These are phyloP conservation scores for Leccinum ponderosum DNA, from an alignment of 1,284 basidiomycete species.

Conservation along the genomic window DNA sequence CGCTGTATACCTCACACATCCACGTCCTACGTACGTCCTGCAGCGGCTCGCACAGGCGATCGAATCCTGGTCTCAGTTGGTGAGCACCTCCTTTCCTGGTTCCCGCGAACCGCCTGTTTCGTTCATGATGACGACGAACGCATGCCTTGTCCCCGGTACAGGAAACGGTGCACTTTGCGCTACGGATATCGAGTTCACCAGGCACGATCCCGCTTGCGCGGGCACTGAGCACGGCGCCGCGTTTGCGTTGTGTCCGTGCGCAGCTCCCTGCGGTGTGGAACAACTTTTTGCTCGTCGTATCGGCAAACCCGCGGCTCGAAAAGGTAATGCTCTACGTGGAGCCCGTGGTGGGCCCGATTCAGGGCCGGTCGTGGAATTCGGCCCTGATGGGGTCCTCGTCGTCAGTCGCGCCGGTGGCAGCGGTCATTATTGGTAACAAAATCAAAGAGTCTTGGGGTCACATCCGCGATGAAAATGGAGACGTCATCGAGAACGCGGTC, in stretches of 20 bases:
- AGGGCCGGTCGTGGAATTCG: neutral
- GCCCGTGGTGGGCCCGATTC: constrained; percentile 10
- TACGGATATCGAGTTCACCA: constrained; percentile 19
- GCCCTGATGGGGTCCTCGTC: neutral
- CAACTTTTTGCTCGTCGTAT: constrained; percentile 43
- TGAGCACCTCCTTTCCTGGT: constrained; percentile 23
- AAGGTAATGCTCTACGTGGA: constrained; percentile 42
- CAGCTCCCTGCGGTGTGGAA: constrained; percentile 52
- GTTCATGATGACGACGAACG: constrained; percentile 1
- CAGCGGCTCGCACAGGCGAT: constrained; percentile 46
- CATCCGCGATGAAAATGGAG: constrained; percentile 17
- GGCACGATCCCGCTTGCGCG: constrained; percentile 20
- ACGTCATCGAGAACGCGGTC: constrained; percentile 29
- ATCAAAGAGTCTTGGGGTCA: neutral
- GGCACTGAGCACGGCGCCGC: constrained; percentile 38
- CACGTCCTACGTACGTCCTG: constrained; percentile 44
- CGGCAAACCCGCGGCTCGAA: constrained; percentile 42
- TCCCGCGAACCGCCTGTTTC: neutral
- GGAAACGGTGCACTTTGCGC: constrained; percentile 28
- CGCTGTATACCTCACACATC: constrained; percentile 52
- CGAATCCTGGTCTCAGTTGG: constrained; percentile 43
- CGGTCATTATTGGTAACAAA: neutral
- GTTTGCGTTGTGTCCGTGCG: constrained; percentile 44
- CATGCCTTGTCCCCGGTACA: neutral
- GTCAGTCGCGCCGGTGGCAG: neutral